Base-by-base conservation (phyloP, 495 filamentous ascomycete genomes). In the Aspergillus cristatus region DNA sequence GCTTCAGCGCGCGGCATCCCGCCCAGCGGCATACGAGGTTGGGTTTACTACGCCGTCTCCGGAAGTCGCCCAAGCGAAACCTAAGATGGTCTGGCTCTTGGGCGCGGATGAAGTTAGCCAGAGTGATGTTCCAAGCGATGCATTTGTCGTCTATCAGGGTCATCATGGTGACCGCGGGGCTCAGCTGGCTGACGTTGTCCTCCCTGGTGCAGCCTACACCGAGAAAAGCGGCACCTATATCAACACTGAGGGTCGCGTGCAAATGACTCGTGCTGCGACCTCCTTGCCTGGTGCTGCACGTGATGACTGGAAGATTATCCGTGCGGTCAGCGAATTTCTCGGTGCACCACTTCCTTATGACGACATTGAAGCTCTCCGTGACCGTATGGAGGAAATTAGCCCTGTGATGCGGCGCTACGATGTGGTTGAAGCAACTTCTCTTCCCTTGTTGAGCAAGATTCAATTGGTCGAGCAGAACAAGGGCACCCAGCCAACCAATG, bases 301-400 rank as follows among this genome's bases (percentile, higher is more conserved):
- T 47, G 89, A 93, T 45, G 91, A 98, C 60, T 98, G 91, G 91
- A 97, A 96, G 72, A 97, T 98, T 48, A 76, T 98, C 47, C 86
- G 91, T 38, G 91, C 91, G 2, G 72, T 70, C 41, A 86, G 81
- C 58, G 93, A 96, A 62, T 94, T 88, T 65, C 73, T 98, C n/a
- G 85, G 85, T 33, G 75, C 63, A 3, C 79, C 86, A 31, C 74
- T 98, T 32, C 85, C 88, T 16, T 98, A 97, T 49, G 91, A 97
- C 57, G 85, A 95, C 46, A 75, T 98, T 17, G 82, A 88, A 47
- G 70, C 74, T 37, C 70, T 98, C 15, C 72, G 91, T 28, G 86
- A 94, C 47, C 82, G 91, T 38, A 94, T 97, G 88, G 83, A 83
- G 41, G 86, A 96, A 63, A 87, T 98, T 57, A 85, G 81, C 49